Evolutionary conservation across 2,329 filamentous ascomycete genomes (phyloP).

Genomic region (Epichloe elymi): DNA sequence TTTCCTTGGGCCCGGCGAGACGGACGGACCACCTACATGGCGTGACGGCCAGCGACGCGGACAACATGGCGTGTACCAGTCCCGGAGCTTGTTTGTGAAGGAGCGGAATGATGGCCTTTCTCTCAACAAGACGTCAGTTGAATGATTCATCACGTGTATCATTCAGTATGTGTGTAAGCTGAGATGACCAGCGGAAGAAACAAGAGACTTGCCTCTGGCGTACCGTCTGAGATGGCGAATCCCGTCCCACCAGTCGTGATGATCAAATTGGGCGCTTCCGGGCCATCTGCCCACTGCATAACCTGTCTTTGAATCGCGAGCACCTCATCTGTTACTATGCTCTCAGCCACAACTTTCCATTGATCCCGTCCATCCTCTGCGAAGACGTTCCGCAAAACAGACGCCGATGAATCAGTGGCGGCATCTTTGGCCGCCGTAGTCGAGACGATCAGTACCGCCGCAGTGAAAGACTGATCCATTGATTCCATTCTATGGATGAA

Average conservation of each 20-base stretch:
- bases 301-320: constrained; percentile 64
- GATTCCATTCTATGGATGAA: neutral
- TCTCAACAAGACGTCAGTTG: neutral
- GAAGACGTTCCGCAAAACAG: constrained; percentile 56
- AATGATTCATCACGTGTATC: neutral
- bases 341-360: constrained; percentile 57
- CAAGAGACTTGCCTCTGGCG: constrained; percentile 57
- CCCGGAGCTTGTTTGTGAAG: constrained; percentile 80
- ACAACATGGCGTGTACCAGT: constrained; percentile 88
- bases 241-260: constrained; percentile 88
- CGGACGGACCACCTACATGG: constrained; percentile 51
- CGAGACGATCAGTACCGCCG: constrained; percentile 75
- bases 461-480: constrained; percentile 40
- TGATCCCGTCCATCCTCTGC: constrained; percentile 48
- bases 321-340: constrained; percentile 69
- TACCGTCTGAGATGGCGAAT: constrained; percentile 73
- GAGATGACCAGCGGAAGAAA: neutral
- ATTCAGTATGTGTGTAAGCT: no score
- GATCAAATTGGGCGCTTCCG: constrained; percentile 56
- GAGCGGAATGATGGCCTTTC: constrained; percentile 61
- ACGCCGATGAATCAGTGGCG: constrained; percentile 61
- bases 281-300: constrained; percentile 57
- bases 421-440: constrained; percentile 77
- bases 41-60: constrained; percentile 71
- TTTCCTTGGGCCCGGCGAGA: no score